Evolutionary conservation across 345 rosid species (phyloP).

Genomic region (Theobroma cacao): DNA sequence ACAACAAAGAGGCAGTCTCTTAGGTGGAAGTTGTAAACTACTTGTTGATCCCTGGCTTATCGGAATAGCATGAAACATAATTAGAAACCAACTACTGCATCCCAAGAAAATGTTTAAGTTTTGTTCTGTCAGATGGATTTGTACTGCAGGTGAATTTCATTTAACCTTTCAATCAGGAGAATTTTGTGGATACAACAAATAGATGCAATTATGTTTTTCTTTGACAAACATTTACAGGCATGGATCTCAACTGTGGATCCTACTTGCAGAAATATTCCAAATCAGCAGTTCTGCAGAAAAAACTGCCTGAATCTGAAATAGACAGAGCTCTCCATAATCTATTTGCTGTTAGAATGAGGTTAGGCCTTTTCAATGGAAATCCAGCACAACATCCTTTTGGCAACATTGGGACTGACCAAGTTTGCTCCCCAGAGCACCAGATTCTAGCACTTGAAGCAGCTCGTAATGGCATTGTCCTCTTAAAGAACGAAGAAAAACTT

Average conservation of each 20-base stretch:
- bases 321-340: slow-evolving; percentile 79
- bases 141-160: not conserved
- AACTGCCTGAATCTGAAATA: slow-evolving; percentile 50
- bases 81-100: not conserved
- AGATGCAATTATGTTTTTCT: not conserved
- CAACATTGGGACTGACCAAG: slow-evolving; percentile 52
- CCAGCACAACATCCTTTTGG: slow-evolving; percentile 59
- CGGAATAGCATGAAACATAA: not conserved
- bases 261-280: slow-evolving; percentile 62
- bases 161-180: not conserved
- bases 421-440: slow-evolving; percentile 72
- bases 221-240: slow-evolving; percentile 43
- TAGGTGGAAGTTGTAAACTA: not conserved
- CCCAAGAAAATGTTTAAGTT: not conserved
- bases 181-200: not conserved
- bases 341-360: slow-evolving; percentile 75
- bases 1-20: not conserved
- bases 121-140: not conserved
- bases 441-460: slow-evolving; percentile 86
- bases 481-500: slow-evolving; percentile 55
- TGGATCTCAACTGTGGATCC: slow-evolving; percentile 87
- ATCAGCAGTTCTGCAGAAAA: slow-evolving; percentile 63
- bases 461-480: slow-evolving; percentile 77
- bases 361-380: slow-evolving; percentile 83
- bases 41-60: not conserved